These are phyloP conservation scores for Ustilago nuda DNA, from an alignment of 1,284 basidiomycete species.

Conservation along the genomic window DNA sequence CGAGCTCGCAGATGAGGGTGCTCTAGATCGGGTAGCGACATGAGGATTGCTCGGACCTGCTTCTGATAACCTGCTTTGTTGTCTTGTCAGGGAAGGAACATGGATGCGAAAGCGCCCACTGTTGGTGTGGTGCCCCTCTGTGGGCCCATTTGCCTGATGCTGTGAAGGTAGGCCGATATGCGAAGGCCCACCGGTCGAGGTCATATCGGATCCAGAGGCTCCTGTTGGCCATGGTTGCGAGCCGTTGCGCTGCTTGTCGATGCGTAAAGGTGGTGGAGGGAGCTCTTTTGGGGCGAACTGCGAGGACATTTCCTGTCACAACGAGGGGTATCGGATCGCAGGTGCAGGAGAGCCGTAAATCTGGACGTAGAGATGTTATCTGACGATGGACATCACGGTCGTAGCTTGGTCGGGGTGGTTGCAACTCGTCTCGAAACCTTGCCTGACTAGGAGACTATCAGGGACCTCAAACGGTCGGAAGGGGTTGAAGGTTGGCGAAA, in stretches of 20 bases:
- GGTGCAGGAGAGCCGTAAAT: background rate
- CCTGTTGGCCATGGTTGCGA: conserved; percentile 2
- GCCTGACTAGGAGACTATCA: background rate
- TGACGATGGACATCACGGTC: background rate
- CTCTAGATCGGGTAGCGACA: background rate
- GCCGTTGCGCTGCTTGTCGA: conserved; percentile 19
- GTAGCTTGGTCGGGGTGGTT: background rate
- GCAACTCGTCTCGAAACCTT: background rate
- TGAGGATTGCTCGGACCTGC: background rate
- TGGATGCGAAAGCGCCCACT: conserved; percentile 36
- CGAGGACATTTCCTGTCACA: conserved; percentile 15
- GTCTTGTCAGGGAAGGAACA: conserved; percentile 24
- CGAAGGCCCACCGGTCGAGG: conserved; percentile 1
- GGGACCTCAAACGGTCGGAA: background rate
- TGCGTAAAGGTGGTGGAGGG: conserved; percentile 32
- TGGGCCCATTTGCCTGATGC: background rate
- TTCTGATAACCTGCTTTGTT: conserved; percentile 9
- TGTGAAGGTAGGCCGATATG: conserved; percentile 1
- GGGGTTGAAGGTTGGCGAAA: background rate
- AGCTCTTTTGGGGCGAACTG: conserved; percentile 23
- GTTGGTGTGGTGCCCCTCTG: conserved; percentile 9
- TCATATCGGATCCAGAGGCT: background rate
- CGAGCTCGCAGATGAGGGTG: background rate
- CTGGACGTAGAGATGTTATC: background rate
- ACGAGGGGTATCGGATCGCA: background rate